Base-by-base conservation (phyloP, 805 yeast species). In the Cyberlindnera mississippiensis region DNA sequence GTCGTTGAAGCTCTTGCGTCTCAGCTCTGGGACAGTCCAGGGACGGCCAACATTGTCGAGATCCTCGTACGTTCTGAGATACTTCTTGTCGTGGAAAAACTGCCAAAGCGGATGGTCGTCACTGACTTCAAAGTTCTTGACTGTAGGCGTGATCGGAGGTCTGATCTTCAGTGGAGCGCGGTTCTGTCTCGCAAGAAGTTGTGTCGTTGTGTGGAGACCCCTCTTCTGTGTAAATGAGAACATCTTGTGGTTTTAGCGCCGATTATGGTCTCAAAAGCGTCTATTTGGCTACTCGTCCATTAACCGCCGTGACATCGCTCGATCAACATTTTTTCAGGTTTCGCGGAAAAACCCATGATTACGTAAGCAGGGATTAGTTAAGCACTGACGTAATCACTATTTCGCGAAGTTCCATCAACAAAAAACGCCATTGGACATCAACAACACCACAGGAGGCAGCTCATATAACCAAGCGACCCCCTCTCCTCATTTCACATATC, bases 21-120 rank as follows among this genome's bases (percentile, higher is more conserved):
- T 80, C 54, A 93, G 75, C 60, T 91, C 98, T 4, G 88, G 83
- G 40, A 89, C 72, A 6, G 83, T 67, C 99, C 99, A 93, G 4
- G 93, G 68, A 54, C 96, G 74, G 13, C 93, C 81, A 9, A 69
- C 66, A 22, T 62, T 59, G 38, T 75, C 68, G 22, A 79, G 55
- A 17, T 81, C 85, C 2, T 71, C 76, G 3, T 73, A 63, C 2
- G 69, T 60, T 52, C 97, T 75, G 45, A 85, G 65, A 45, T 80
- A 78, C 54, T 73, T 70, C 43, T 80, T 71, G 30, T 85, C 74
- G 37, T 68, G 61, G 68, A 91, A 93, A 61, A 93, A 93, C 55
- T 85, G 90, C 96, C 96, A 93, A 49, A 93, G 71, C 24, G 98
- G 99, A 64, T 93, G 99, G 60, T 84, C 85, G 5, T 83, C 91